Evolutionary conservation across 805 yeast genomes (phyloP), one percentile per base, ranked within the genome.

Genomic region (Sugiyamaella mastotermitis): DNA sequence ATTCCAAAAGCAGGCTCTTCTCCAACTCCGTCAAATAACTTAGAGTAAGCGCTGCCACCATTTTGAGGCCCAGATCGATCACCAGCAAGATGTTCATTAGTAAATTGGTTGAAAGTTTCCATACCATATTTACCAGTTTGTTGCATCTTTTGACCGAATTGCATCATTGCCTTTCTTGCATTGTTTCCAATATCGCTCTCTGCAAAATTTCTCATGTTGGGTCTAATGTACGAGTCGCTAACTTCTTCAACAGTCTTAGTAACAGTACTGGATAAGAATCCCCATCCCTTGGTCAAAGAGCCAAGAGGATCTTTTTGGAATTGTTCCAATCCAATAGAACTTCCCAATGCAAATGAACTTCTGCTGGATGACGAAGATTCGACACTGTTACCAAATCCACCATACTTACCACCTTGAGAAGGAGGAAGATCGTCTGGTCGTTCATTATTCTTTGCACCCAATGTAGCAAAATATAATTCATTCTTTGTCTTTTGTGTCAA

Each of bases 201-300:
- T 26, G 80, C 75, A 50, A 92, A 69, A 54, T 83, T 87, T 55
- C 78, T 78, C 57, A 86, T 71, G 32, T 92, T 78, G n/a, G 98
- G 98, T 57, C 84, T 85, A 48, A 92, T 87, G 36, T 87, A 95
- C 6, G 78, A 64, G 52, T 88, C 94, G 49, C 82, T 83, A 27
- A 92, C 95, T 48, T 86, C 95, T 45, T 71, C 76, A 7, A 86
- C 80, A 0, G 94, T 82, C 62, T 85, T 82, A 31, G 83, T 73
- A 19, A 92, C 86, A 0, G 94, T 78, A n/a, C 79, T 69, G 8
- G 95, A 80, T 54, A 92, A 86, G 46, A 92, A 64, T 18, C 95
- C 88, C 96, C 97, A 92, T 16, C 98, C 97, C 61, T 80, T 85
- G 27, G 84, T 61, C 38, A 92, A 70, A 1, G 97, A 82, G n/a